phyloP scores from a whole-genome alignment of 352 stramenopile genomes.

The Plasmopara muralis region DNA sequence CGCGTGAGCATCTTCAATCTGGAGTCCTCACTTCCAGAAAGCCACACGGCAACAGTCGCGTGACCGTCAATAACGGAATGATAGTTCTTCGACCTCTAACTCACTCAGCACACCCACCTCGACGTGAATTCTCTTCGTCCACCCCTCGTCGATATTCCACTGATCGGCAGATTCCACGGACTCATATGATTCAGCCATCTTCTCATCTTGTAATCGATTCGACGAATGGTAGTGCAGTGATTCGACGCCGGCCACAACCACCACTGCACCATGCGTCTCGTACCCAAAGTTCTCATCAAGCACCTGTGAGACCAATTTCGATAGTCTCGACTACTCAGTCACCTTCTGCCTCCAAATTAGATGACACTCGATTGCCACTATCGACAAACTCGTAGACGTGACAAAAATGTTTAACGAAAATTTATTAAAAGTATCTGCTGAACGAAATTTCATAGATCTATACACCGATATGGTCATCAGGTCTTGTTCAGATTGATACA shows the following conservation, averaged over 20 bases:
- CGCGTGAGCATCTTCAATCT: conserved; percentile 19
- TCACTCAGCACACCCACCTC: conserved; percentile 18
- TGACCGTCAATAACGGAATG: conserved; percentile 20
- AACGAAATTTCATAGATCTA: too few relatives aligned
- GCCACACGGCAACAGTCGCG: conserved; percentile 11
- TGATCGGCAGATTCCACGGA: conserved; percentile 6
- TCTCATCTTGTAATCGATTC: conserved; percentile 14
- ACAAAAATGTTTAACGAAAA: too few relatives aligned
- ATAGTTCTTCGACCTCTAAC: conserved; percentile 22
- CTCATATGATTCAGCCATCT: conserved; percentile 7
- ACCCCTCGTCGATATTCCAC: conserved; percentile 11
- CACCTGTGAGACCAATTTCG: conserved; percentile 2
- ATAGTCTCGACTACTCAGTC: background rate
- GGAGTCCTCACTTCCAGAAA: conserved; percentile 13
- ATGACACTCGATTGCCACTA: conserved; percentile 21
- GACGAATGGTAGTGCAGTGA: conserved; percentile 17
- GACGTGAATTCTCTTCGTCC: conserved; percentile 15
- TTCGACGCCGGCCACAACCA: conserved; percentile 12
- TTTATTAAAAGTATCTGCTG: too few relatives aligned
- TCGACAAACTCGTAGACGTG: conserved; percentile 11
- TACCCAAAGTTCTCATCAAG: conserved; percentile 9
- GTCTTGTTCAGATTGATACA: too few relatives aligned
- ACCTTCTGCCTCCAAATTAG: conserved; percentile 13
- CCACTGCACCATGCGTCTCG: conserved; percentile 4
- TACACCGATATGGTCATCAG: too few relatives aligned